Percentiles rank a stretch among this genome's conserved stretches.
These are phyloP conservation scores for Globisporangium spiculum DNA, from an alignment of 352 stramenopile genomes.

Conservation along the genomic window DNA sequence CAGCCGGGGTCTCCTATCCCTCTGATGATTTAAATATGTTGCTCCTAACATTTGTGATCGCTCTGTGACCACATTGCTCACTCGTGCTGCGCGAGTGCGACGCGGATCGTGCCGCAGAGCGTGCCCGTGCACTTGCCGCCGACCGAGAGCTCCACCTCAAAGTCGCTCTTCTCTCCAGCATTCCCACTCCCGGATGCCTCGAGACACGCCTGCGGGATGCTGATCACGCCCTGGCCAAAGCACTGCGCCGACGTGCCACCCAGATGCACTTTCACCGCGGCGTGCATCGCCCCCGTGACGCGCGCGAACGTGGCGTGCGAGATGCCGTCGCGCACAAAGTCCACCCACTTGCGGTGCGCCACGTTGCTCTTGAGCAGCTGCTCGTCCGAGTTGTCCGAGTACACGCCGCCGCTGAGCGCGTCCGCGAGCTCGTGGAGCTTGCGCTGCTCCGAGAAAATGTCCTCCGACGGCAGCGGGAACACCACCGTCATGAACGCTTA, in stretches of 20 bases:
- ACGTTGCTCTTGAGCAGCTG: constrained; percentile 45
- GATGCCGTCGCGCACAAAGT: constrained; percentile 49
- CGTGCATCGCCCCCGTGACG: constrained; percentile 57
- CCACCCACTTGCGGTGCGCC: constrained; percentile 40
- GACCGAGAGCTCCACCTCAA: constrained; percentile 55
- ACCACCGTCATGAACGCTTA: constrained; percentile 56
- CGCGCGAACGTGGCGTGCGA: constrained; percentile 58
- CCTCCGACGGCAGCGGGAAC: constrained; percentile 78
- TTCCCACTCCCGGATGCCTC: constrained; percentile 6
- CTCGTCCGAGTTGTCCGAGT: constrained; percentile 30
- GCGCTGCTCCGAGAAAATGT: constrained; percentile 83
- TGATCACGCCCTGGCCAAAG: constrained; percentile 70
- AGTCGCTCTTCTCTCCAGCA: constrained; percentile 21
- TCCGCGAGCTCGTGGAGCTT: constrained; percentile 77
- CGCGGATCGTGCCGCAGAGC: constrained; percentile 43
- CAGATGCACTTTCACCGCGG: constrained; percentile 64
- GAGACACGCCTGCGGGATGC: constrained; percentile 36
- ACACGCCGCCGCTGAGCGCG: constrained; percentile 58
- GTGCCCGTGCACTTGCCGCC: constrained; percentile 56
- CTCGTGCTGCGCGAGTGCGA: constrained; percentile 30
- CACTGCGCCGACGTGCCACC: constrained; percentile 36
- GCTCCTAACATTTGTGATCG: background rate
- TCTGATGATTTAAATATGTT: background rate
- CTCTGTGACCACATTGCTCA: background rate
- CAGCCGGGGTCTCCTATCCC: background rate